A percentile compares a stretch with the other conserved stretches of the same genome.
These are phyloP conservation scores for Eimeria maxima DNA, from an alignment of 169 alveolate species.

Conservation along the genomic window DNA sequence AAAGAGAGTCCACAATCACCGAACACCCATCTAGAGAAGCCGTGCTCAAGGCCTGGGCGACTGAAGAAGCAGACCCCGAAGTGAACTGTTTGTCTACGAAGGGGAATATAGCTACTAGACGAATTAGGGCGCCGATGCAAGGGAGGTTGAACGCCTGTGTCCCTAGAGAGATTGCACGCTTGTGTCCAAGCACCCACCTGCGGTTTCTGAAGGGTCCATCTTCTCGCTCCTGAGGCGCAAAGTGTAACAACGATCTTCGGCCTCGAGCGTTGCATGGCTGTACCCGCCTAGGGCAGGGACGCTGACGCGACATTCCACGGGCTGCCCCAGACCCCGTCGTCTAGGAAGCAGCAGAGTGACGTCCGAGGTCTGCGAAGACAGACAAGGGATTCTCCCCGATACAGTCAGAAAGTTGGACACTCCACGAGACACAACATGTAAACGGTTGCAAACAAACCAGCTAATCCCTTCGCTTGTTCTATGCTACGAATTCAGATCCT, in stretches of 20 bases:
- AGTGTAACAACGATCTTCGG: slow-evolving; percentile 87
- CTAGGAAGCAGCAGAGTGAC: slow-evolving; percentile 59
- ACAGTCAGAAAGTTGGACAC: neutral
- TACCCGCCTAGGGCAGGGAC: slow-evolving; percentile 92
- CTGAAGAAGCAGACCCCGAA: neutral
- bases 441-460: neutral
- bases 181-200: slow-evolving; percentile 46
- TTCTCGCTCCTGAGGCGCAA: slow-evolving; percentile 91
- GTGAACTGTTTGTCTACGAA: no score
- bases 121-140: neutral
- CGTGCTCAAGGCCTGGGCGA: neutral
- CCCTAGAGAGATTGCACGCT: neutral
- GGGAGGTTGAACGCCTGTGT: neutral
- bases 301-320: slow-evolving; percentile 84
- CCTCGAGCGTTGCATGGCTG: slow-evolving; percentile 87
- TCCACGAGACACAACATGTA: neutral
- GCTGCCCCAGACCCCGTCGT: slow-evolving; percentile 48
- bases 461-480: neutral
- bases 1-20: slow-evolving; percentile 24
- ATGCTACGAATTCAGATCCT: neutral
- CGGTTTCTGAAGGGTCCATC: slow-evolving; percentile 87
- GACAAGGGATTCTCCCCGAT: neutral
- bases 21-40: neutral
- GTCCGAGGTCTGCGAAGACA: slow-evolving; percentile 53
- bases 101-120: no score